Base-by-base conservation (phyloP, 768 basidiomycete genomes). In the Lactarius vividus region DNA sequence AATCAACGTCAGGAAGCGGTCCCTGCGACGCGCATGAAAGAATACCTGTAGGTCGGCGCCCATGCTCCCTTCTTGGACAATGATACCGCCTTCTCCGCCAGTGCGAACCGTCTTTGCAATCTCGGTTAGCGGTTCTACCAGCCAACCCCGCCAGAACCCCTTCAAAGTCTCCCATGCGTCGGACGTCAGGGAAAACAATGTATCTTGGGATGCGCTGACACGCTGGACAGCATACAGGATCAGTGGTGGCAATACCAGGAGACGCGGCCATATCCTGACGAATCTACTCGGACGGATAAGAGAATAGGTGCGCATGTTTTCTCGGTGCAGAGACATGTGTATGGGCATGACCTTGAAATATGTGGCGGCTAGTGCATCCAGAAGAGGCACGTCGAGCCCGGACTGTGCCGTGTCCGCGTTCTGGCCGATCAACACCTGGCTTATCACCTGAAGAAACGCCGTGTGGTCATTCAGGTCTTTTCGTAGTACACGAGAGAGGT, bases 61-160 rank as follows among this genome's bases (percentile, higher is more conserved):
- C 28, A 99, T 86, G 26, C 90, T 93, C 71, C 94, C 90, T 64
- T 84, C 83, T 63, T 86, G 86, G 35, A 98, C 84, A 49, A 98
- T 86, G 16, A 88, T 80, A 1, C 86, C 85, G 20, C 83, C 85
- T 46, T 91, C 91, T 28, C 89, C 87, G 8, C 93, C 92, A 4
- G 88, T 83, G 57, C 93, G 81, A 26, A 99, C 85, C 0, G 96
- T 98, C 69, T 86, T 86, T 5, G 92, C 74, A 13, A 98, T 88
- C 9, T 87, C 92, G 57, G 81, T 82, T n/a, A 96, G 72, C 3
- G 96, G 96, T 62, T 94, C 91, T 57, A 96, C 76, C 13, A 98
- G 80, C 91, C 94, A 98, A 57, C 87, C 89, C 23, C 82, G 79
- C 67, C 94, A 77, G 73, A 98, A 96, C 0, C 88, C 88, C 28